Percentiles rank a stretch among this genome's conserved stretches.
Conservation (phyloP, 805 yeast species). For the Saccharomyces jurei region DNA sequence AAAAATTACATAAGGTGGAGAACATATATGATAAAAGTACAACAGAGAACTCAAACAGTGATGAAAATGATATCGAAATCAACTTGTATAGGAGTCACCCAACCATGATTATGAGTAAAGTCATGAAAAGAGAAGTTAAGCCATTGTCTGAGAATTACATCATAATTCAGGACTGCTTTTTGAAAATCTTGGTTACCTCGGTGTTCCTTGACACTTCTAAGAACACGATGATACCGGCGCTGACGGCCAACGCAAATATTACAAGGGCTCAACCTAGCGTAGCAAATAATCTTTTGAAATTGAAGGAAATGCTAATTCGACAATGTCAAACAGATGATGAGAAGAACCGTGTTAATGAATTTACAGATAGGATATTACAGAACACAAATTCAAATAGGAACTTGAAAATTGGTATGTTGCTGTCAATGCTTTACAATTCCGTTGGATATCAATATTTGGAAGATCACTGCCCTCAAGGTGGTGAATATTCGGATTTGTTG, state of each 20-base stretch:
- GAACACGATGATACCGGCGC: conserved; percentile 25
- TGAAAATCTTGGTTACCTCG: conserved; percentile 24
- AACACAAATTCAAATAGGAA: conserved; percentile 16
- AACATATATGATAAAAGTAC: background rate
- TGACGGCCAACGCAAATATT: conserved; percentile 21
- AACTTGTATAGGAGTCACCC: conserved; percentile 25
- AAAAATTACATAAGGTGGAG: background rate
- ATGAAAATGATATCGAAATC: conserved; percentile 14
- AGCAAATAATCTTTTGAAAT: conserved; percentile 14
- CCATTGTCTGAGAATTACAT: conserved; percentile 28
- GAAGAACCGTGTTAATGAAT: conserved; percentile 18
- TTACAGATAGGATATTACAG: conserved; percentile 24
- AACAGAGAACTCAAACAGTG: background rate
- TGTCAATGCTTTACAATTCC: conserved; percentile 16
- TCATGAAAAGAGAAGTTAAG: conserved; percentile 28
- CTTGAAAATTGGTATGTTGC: conserved; percentile 17
- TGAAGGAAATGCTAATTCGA: conserved; percentile 19
- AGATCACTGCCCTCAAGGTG: conserved; percentile 19
- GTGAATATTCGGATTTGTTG: conserved; percentile 22
- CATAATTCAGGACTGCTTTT: conserved; percentile 24
- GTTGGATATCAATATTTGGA: conserved; percentile 23
- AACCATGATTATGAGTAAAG: conserved; percentile 24
- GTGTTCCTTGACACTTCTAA: conserved; percentile 23
- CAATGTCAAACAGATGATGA: conserved; percentile 20
- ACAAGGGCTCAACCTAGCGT: conserved; percentile 23